Evolutionary conservation across 108 stramenopile genomes (phyloP).

Genomic region (Cyclotella choctawhatcheeana): DNA sequence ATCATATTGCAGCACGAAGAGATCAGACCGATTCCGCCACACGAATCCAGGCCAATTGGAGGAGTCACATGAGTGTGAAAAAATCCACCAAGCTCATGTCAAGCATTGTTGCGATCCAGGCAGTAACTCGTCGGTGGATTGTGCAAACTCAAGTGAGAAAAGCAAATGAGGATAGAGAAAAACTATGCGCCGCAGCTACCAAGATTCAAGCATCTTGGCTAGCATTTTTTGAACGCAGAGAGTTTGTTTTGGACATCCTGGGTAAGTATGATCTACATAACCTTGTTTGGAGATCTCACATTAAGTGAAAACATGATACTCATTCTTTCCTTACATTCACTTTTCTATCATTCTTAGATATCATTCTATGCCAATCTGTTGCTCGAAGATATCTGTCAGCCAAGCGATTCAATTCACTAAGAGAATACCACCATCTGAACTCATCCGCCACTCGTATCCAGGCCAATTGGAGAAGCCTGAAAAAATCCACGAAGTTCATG

Average conservation of each 20-base stretch:
- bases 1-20: no score
- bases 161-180: not conserved
- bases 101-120: not conserved
- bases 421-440: not conserved
- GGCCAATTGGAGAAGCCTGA: not conserved
- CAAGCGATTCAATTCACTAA: not conserved
- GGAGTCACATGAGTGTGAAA: not conserved
- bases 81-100: not conserved
- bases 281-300: no score
- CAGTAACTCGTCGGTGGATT: not conserved
- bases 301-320: no score
- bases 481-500: not conserved
- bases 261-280: not conserved
- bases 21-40: no score
- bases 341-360: not conserved
- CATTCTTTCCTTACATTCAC: not conserved
- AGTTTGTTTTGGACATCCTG: not conserved
- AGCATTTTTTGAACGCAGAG: not conserved
- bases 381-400: not conserved
- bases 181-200: not conserved
- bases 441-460: not conserved
- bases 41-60: conserved; percentile 1
- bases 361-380: not conserved
- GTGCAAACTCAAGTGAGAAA: not conserved
- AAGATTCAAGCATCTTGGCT: conserved; percentile 1